Conservation (phyloP, 2,329 filamentous ascomycete genomes). For the Arthrobotrys sphaeroides region DNA sequence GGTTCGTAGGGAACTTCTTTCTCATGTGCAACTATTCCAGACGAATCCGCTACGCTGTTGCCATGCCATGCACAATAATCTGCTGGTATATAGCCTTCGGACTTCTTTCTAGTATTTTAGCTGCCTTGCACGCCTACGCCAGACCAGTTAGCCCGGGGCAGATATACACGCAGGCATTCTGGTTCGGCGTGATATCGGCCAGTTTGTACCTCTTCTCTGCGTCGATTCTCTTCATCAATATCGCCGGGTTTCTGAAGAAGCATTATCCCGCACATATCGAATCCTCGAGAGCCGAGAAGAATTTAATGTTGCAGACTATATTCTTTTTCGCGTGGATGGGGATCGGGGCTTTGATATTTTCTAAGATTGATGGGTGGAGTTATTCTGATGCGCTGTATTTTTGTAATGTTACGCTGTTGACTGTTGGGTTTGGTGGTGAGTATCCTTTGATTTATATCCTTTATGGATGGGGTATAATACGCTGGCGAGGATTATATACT, state of each 20-base stretch:
- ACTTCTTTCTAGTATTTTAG: slow-evolving; percentile 72
- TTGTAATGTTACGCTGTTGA: slow-evolving; percentile 69
- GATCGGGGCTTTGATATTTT: slow-evolving; percentile 79
- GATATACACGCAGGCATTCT: slow-evolving; percentile 77
- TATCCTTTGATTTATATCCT: background rate
- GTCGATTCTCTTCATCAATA: slow-evolving; percentile 71
- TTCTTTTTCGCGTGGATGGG: slow-evolving; percentile 83
- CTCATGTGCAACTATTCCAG: slow-evolving; percentile 88
- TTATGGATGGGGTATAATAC: background rate
- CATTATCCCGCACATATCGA: slow-evolving; percentile 77
- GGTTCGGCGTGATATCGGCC: slow-evolving; percentile 83
- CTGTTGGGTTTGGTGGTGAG: slow-evolving; percentile 55
- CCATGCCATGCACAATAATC: slow-evolving; percentile 82
- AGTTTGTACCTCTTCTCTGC: slow-evolving; percentile 81
- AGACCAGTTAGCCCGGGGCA: slow-evolving; percentile 65
- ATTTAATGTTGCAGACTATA: slow-evolving; percentile 89
- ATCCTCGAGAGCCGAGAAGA: slow-evolving; percentile 83
- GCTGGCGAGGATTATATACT: background rate
- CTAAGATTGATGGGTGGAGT: slow-evolving; percentile 75
- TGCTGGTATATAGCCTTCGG: slow-evolving; percentile 77
- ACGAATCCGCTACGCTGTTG: slow-evolving; percentile 80
- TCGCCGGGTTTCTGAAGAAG: slow-evolving; percentile 70
- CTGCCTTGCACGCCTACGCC: slow-evolving; percentile 72
- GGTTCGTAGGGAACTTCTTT: slow-evolving; percentile 80
- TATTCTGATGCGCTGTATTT: slow-evolving; percentile 83